Conservation (phyloP, 2,329 filamentous ascomycete genomes). For the Scedosporium aurantiacum region DNA sequence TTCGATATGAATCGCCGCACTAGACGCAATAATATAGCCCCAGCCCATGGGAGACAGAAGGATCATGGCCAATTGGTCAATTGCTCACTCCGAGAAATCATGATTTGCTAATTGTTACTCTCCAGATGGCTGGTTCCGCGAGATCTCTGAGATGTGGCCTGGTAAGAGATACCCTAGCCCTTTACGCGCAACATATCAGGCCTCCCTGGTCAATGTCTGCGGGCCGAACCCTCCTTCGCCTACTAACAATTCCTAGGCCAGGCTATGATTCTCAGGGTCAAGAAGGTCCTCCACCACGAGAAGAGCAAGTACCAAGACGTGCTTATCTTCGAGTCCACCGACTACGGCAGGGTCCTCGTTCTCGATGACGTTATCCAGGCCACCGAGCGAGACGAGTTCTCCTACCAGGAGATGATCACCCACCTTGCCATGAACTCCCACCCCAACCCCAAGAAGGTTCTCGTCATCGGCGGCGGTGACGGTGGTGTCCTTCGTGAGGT, state of each 20-base stretch:
- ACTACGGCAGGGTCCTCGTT: slow-evolving; percentile 92
- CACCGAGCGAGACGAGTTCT: slow-evolving; percentile 97
- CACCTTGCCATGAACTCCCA: slow-evolving; percentile 98
- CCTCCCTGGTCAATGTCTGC: slow-evolving; percentile 6
- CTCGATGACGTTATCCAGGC: slow-evolving; percentile 98
- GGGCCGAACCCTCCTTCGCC: not conserved
- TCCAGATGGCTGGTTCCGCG: slow-evolving; percentile 98
- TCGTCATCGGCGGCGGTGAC: slow-evolving; percentile 96
- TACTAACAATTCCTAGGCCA: slow-evolving; percentile 46
- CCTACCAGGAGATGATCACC: slow-evolving; percentile 99
- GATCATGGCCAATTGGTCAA: not conserved
- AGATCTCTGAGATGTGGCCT: slow-evolving; percentile 98
- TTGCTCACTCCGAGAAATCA: not conserved
- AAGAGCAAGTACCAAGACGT: slow-evolving; percentile 99
- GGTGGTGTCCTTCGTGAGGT: slow-evolving; percentile 96
- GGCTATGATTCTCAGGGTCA: slow-evolving; percentile 96
- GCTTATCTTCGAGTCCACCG: slow-evolving; percentile 94
- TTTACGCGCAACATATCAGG: slow-evolving; percentile 3
- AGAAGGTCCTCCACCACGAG: slow-evolving; percentile 97
- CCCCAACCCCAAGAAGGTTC: slow-evolving; percentile 94
- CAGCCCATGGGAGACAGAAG: not conserved
- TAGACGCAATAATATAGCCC: too few species aligned
- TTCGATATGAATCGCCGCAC: not conserved
- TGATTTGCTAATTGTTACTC: not conserved
- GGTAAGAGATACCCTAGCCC: slow-evolving; percentile 23